These are phyloP conservation scores for Vigna angularis DNA, from an alignment of 306 rosid species.

Conservation along the genomic window DNA sequence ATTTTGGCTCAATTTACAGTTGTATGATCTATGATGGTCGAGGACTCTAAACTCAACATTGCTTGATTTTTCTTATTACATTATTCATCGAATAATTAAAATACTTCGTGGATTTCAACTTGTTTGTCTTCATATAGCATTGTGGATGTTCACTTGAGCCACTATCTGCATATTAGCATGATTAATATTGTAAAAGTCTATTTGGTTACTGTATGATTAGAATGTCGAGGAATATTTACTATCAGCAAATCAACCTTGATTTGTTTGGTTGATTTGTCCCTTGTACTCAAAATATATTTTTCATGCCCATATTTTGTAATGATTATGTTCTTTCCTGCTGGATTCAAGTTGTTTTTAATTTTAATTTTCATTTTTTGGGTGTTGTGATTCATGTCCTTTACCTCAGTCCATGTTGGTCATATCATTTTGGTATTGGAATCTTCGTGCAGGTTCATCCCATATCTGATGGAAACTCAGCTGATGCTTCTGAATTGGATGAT, in stretches of 20 bases:
- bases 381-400: constrained; percentile 7
- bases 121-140: constrained; percentile 36
- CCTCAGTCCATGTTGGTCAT: constrained; percentile 18
- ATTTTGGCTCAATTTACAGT: constrained; percentile 16
- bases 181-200: constrained; percentile 21
- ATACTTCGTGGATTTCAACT: constrained; percentile 2
- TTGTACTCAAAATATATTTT: constrained; percentile 5
- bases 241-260: constrained; percentile 26
- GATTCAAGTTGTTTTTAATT: constrained; percentile 29
- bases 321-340: background rate
- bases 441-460: constrained; percentile 75
- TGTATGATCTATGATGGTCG: constrained; percentile 19
- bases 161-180: background rate
- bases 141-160: constrained; percentile 21
- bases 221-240: constrained; percentile 4
- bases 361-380: constrained; percentile 30
- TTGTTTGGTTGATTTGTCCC: constrained; percentile 26
- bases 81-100: background rate
- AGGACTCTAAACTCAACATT: constrained; percentile 14
- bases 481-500: constrained; percentile 52
- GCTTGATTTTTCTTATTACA: constrained; percentile 17
- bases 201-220: constrained; percentile 17
- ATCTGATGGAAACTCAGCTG: constrained; percentile 65
- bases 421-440: constrained; percentile 43
- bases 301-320: background rate